Base-by-base conservation (phyloP, 78 protist species). In the Dictyostelium firmibasis region DNA sequence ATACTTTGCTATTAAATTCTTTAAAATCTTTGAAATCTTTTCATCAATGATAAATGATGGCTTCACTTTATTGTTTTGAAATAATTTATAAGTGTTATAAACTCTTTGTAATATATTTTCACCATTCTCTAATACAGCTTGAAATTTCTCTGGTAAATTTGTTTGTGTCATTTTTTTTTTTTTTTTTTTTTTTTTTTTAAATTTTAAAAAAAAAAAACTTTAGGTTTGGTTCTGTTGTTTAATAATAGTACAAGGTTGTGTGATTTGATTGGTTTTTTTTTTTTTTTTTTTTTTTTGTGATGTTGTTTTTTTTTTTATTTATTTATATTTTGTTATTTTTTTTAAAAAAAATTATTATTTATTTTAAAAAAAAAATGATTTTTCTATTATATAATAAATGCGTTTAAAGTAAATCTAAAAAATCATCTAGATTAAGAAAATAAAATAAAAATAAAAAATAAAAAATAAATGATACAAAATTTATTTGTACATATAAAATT, bases 21-120 rank as follows among this genome's bases (percentile, higher is more conserved):
- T 86, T 27, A 92, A 33, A 25, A 87, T 84, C n/a, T 85, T 84
- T 82, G 85, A 57, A 1, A 92, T 64, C 83, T 92, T 92, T 74
- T 92, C 96, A 67, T 92, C 96, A 4, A n/a, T 38, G 7, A 92
- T 35, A 60, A 84, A 92, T 57, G 69, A 33, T 47, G 96, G 96
- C 60, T 84, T 92, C 31, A 72, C 53, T 69, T 85, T 79, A 9
- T 84, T 76, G 33, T 70, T 60, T 35, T 29, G 60, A 13, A 92
- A 79, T 11, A 82, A 31, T n/a, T 29, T 14, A 76, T 82, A 84
- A 11, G 81, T 81, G 36, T 25, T 78, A 35, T 85, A 81, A 36
- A 92, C 36, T 33, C 96, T 72, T 29, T 72, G 57, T 29, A 92
- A 70, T 20, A 84, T 23, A 35, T 86, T 86, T 27, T 92, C 96